Evolutionary conservation across 805 yeast genomes (phyloP), one percentile per base, ranked within the genome.

Genomic region (Maudiozyma pseudohumilis): DNA sequence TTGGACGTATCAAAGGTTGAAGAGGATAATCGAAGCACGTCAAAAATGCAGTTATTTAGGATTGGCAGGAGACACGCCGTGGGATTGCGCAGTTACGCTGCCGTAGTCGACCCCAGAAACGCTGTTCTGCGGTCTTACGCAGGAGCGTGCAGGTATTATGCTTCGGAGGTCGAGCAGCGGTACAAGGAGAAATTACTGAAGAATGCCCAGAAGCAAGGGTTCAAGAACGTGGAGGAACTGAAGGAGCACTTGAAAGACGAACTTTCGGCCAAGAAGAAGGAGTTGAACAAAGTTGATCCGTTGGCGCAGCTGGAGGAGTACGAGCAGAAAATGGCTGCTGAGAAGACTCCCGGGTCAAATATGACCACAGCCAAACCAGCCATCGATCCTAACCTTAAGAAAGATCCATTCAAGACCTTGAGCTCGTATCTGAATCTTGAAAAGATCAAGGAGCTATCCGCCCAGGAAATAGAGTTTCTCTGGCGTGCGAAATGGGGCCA

Each of bases 401-500:
- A 56, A 37, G 64, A 43, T 56, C 86, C 89, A 4, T 83, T 70
- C 61, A 86, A 86, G 60, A 77, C 84, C 0, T 64, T 92, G 37
- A 66, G 70, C 32, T 75, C 88, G 1, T 89, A 66, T 56, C 58
- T 92, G 29, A 87, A 84, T 39, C 65, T 75, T 6, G 81, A 72
- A 1, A 88, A 86, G 56, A 47, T 85, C 34, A 42, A 60, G 34
- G 68, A 65, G 4, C 69, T 88, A 36, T 70, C 74, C 0, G 48
- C 57, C 3, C 68, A 71, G 43, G 94, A 85, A 50, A 65, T 89
- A 36, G 94, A 83, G 49, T 70, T 72, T 48, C 63, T 92, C 15
- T 92, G 98, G 98, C 77, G 84, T 55, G 86, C 95, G 0, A 72
- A 95, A 46, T 88, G 88, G 62, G 72, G 73, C 31, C 57, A 61